A percentile compares a stretch with the other conserved stretches of the same genome.
These are phyloP conservation scores for Dalbergia oliveri DNA, from an alignment of 306 rosid species.

Conservation along the genomic window DNA sequence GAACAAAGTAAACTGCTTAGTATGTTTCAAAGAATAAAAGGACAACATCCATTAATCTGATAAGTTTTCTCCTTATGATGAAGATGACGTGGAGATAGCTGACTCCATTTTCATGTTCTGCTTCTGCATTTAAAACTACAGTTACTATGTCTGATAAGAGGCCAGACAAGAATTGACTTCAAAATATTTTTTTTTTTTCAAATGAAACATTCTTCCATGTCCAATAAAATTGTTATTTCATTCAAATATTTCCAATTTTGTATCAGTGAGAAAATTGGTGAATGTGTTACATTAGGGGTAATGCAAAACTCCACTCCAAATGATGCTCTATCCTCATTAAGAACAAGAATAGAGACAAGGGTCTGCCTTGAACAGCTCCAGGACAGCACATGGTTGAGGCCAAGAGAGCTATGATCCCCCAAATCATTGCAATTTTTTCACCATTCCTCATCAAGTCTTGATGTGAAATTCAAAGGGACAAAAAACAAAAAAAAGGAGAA, in stretches of 20 bases:
- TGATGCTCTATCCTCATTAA: not conserved
- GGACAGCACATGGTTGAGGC: not conserved
- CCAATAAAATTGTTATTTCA: not conserved
- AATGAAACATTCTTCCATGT: not conserved
- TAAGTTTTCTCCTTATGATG: not conserved
- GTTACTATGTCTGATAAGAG: not conserved
- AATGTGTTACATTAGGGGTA: not conserved
- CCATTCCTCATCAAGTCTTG: not conserved
- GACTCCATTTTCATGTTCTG: conserved; percentile 17
- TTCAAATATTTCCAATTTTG: not conserved
- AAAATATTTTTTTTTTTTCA: not conserved
- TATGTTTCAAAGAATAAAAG: not conserved
- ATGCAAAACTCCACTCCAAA: not conserved
- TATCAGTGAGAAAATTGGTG: not conserved
- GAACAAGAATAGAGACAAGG: not conserved
- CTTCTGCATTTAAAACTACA: conserved; percentile 4
- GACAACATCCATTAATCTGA: conserved; percentile 7
- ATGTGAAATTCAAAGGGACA: not conserved
- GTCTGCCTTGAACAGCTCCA: not conserved
- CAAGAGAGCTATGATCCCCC: not conserved
- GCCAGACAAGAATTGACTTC: not conserved
- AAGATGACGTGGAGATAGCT: conserved; percentile 28
- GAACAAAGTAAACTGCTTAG: conserved; percentile 19
- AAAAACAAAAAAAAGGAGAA: too few relatives aligned
- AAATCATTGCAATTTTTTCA: not conserved